These are phyloP conservation scores for Buxus sempervirens DNA, from an alignment of 164 flowering plant genomes.

Conservation along the genomic window DNA sequence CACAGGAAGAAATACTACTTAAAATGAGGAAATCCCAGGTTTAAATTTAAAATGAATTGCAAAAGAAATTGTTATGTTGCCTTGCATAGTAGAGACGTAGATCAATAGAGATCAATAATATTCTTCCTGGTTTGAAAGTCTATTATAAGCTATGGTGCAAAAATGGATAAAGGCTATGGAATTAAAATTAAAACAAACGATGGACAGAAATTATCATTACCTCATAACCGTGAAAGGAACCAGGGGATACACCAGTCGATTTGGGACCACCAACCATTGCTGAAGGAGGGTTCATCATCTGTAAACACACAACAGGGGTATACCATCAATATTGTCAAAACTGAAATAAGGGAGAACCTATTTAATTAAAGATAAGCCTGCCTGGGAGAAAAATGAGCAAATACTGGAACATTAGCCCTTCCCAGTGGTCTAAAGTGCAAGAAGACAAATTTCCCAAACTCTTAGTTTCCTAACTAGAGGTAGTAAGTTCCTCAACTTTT, in stretches of 20 bases:
- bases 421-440: neutral
- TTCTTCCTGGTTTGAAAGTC: too few relatives aligned
- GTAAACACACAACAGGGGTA: conserved; percentile 4
- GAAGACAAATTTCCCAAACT: neutral
- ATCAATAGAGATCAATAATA: too few relatives aligned
- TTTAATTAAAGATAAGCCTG: neutral
- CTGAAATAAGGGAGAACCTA: neutral
- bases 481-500: neutral
- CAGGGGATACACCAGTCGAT: conserved; percentile 38
- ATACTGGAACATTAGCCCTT: neutral
- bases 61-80: too few relatives aligned
- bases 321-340: neutral
- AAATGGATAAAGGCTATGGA: too few relatives aligned
- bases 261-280: conserved; percentile 17
- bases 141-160: neutral
- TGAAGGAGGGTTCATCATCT: conserved; percentile 35
- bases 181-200: too few relatives aligned
- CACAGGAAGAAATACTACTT: too few relatives aligned
- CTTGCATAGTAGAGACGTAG: too few relatives aligned
- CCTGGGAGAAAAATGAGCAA: too few relatives aligned
- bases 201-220: conserved; percentile 20
- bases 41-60: too few relatives aligned
- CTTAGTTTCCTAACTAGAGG: too few relatives aligned
- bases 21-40: too few relatives aligned
- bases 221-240: conserved; percentile 43